Percentiles rank a stretch among this genome's conserved stretches.
phyloP scores from a whole-genome alignment of 163 green algal genomes.

The Smithsoniella earleae region DNA sequence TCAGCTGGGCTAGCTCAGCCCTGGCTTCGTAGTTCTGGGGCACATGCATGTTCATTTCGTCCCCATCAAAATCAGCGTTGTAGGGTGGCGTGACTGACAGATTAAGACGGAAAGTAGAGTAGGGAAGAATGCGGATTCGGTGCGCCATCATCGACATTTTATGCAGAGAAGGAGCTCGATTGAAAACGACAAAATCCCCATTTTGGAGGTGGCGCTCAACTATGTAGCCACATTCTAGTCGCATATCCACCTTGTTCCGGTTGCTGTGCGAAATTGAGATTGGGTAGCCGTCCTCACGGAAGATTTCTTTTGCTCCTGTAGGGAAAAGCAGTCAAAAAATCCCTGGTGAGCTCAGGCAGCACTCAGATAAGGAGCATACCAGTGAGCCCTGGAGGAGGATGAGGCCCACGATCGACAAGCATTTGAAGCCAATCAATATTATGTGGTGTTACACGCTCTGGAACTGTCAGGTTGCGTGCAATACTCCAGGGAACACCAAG shows the following conservation, averaged over 20 bases:
- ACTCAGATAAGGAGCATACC: slow-evolving; percentile 35
- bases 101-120: slow-evolving; percentile 96
- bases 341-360: too few relatives aligned
- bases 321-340: neutral
- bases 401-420: slow-evolving; percentile 89
- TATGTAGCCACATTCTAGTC: slow-evolving; percentile 57
- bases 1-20: slow-evolving; percentile 91
- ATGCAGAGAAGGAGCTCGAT: slow-evolving; percentile 96
- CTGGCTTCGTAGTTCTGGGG: slow-evolving; percentile 76
- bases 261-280: slow-evolving; percentile 41
- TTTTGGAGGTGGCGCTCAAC: slow-evolving; percentile 91
- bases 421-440: slow-evolving; percentile 84
- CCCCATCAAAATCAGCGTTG: slow-evolving; percentile 99
- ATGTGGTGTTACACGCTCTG: slow-evolving; percentile 86
- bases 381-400: slow-evolving; percentile 86
- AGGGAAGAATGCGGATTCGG: slow-evolving; percentile 74
- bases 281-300: slow-evolving; percentile 77
- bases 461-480: slow-evolving; percentile 96
- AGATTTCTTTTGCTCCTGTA: slow-evolving; percentile 89
- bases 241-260: slow-evolving; percentile 61
- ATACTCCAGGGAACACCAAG: slow-evolving; percentile 95
- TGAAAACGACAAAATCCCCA: slow-evolving; percentile 97
- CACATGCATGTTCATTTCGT: slow-evolving; percentile 99
- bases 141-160: slow-evolving; percentile 99
- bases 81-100: slow-evolving; percentile 94